These are phyloP conservation scores for Nigrograna mackinnonii DNA, from an alignment of 2,329 filamentous ascomycete species.

Conservation along the genomic window DNA sequence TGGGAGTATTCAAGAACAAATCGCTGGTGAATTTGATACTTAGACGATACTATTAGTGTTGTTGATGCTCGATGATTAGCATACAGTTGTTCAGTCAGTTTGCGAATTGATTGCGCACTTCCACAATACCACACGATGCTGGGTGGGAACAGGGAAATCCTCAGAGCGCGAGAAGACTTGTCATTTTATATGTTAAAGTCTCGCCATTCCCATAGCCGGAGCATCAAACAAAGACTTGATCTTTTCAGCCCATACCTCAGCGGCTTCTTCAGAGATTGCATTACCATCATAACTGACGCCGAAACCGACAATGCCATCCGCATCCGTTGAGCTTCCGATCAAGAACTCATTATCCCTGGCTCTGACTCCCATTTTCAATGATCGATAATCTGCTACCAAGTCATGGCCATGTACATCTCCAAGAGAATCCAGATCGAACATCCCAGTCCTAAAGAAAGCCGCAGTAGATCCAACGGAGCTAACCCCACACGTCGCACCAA, in stretches of 20 bases:
- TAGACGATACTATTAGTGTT: too few relatives aligned
- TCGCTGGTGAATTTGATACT: too few relatives aligned
- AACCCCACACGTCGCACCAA: conserved; percentile 49
- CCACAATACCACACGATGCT: too few relatives aligned
- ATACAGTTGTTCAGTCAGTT: too few relatives aligned
- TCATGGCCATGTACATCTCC: conserved; percentile 25
- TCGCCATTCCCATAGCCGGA: conserved; percentile 19
- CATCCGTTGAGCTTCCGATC: conserved; percentile 45
- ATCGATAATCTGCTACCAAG: conserved; percentile 45
- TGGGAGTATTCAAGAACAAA: too few relatives aligned
- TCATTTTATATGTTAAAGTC: not conserved
- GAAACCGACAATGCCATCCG: conserved; percentile 38
- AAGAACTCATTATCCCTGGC: conserved; percentile 52
- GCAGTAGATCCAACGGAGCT: conserved; percentile 45
- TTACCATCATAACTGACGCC: conserved; percentile 47
- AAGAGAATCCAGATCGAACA: conserved; percentile 27
- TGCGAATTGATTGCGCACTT: too few relatives aligned
- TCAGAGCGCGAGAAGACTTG: too few relatives aligned
- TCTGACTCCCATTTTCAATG: conserved; percentile 43
- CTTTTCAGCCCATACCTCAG: conserved; percentile 32
- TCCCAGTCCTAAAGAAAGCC: conserved; percentile 32
- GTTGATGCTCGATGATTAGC: too few relatives aligned
- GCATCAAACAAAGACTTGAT: conserved; percentile 35
- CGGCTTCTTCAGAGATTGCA: conserved; percentile 35
- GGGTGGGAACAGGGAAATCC: too few relatives aligned